Percentiles rank a stretch among this genome's conserved stretches.
These are phyloP conservation scores for Evernia prunastri DNA, from an alignment of 495 filamentous ascomycete genomes.

Conservation along the genomic window DNA sequence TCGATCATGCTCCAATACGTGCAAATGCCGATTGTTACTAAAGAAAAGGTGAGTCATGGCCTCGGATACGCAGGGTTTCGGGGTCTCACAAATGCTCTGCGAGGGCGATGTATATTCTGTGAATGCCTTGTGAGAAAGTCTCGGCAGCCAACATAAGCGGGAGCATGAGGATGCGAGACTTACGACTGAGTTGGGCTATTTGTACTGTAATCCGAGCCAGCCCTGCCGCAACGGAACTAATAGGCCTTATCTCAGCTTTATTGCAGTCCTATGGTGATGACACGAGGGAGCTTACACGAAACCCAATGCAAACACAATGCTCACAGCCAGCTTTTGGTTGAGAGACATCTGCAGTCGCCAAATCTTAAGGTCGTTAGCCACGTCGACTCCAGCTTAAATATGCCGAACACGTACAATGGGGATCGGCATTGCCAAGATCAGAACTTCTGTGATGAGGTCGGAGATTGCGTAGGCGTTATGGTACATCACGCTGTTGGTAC, in stretches of 20 bases:
- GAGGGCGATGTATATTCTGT: constrained; percentile 26
- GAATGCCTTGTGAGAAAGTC: background rate
- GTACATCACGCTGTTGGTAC: background rate
- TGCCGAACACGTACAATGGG: constrained; percentile 6
- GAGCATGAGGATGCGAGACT: background rate
- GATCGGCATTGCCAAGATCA: constrained; percentile 14
- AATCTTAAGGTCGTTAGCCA: constrained; percentile 1
- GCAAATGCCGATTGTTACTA: background rate
- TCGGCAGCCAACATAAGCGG: background rate
- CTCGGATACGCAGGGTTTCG: background rate
- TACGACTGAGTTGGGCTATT: background rate
- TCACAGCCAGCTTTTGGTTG: background rate
- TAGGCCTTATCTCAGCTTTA: background rate
- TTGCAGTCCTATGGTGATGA: background rate
- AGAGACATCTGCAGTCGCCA: constrained; percentile 8
- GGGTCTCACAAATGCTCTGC: constrained; percentile 5
- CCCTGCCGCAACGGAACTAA: background rate
- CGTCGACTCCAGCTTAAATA: background rate
- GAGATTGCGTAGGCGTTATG: constrained; percentile 8
- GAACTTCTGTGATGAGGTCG: constrained; percentile 14
- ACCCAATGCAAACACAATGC: constrained; percentile 5
- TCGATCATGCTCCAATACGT: constrained; percentile 13
- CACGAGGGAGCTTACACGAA: constrained; percentile 10
- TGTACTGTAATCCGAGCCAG: background rate
- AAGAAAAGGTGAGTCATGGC: background rate